Evolutionary conservation across 2,329 filamentous ascomycete genomes (phyloP).

Genomic region (Fragosphaeria purpurea): DNA sequence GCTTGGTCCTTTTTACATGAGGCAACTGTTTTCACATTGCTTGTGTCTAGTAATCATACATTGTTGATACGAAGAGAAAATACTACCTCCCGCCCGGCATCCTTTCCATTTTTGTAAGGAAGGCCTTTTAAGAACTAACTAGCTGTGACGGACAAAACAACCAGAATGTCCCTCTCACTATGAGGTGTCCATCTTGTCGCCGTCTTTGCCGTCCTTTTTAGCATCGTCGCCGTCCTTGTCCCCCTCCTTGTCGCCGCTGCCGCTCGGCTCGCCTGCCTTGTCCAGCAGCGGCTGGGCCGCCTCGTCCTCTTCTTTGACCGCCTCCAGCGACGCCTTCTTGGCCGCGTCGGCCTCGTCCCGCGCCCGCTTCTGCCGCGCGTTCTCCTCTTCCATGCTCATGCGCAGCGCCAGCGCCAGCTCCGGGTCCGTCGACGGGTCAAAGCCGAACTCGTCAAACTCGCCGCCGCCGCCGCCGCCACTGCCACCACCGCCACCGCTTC

Average conservation of each 20-base stretch:
- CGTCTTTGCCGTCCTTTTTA: constrained; percentile 40
- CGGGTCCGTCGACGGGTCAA: constrained; percentile 85
- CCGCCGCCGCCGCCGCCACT: constrained; percentile 45
- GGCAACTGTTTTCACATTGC: neutral
- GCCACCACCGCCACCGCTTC: constrained; percentile 44
- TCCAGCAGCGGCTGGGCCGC: constrained; percentile 49
- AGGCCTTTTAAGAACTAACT: neutral
- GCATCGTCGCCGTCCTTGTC: constrained; percentile 37
- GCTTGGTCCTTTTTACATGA: too few relatives aligned
- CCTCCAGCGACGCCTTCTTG: constrained; percentile 45
- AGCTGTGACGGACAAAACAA: neutral
- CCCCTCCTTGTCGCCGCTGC: constrained; percentile 36
- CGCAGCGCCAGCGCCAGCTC: constrained; percentile 88
- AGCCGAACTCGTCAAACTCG: constrained; percentile 70
- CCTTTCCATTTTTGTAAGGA: too few relatives aligned
- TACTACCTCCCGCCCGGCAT: too few relatives aligned
- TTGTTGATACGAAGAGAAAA: neutral
- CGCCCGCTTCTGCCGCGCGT: constrained; percentile 79
- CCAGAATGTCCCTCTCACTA: constrained; percentile 25
- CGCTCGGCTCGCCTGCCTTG: constrained; percentile 55
- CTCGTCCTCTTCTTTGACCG: constrained; percentile 72
- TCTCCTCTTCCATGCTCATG: constrained; percentile 98
- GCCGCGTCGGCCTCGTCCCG: constrained; percentile 59
- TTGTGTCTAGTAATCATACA: constrained; percentile 11
- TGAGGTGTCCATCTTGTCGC: constrained; percentile 87